A percentile compares a stretch with the other conserved stretches of the same genome.
Conservation (phyloP, 495 filamentous ascomycete species). For the Cercophora sp. region DNA sequence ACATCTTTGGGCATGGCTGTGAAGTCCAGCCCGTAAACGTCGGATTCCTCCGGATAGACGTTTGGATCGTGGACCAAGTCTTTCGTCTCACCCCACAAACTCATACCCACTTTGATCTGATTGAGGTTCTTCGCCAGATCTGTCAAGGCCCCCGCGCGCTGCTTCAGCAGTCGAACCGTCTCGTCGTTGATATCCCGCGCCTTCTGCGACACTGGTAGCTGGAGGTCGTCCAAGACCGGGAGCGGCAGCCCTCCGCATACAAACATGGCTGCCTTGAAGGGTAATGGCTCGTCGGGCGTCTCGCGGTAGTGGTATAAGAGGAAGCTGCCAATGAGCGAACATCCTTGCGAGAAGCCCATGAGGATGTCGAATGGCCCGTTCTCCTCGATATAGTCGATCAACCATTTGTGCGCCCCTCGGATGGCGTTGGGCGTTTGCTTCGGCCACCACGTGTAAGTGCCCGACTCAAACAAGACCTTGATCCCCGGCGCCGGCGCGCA, state of each 20-base stretch:
- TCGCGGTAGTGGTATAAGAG: constrained; percentile 39
- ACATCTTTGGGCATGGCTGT: constrained; percentile 36
- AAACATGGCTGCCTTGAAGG: constrained; percentile 59
- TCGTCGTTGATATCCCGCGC: constrained; percentile 37
- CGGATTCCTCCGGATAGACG: constrained; percentile 17
- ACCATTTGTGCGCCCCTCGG: constrained; percentile 39
- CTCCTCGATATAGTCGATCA: constrained; percentile 42
- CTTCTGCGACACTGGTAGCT: constrained; percentile 41
- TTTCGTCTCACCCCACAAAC: constrained; percentile 27
- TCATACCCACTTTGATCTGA: constrained; percentile 18
- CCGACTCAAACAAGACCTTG: constrained; percentile 48
- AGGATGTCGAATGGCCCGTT: constrained; percentile 60
- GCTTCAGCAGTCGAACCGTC: constrained; percentile 24
- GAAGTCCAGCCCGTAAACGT: constrained; percentile 52
- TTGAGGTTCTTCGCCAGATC: constrained; percentile 28
- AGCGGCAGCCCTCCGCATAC: constrained; percentile 54
- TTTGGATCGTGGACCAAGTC: constrained; percentile 31
- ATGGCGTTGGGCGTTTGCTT: constrained; percentile 33
- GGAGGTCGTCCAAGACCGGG: constrained; percentile 46
- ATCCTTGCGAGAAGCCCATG: constrained; percentile 59
- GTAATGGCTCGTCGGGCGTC: constrained; percentile 30
- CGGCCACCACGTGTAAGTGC: constrained; percentile 48
- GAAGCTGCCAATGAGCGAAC: constrained; percentile 45
- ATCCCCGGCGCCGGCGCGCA: constrained; percentile 47
- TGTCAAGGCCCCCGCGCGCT: constrained; percentile 27